A percentile compares a stretch with the other conserved stretches of the same genome.
Evolutionary conservation across 2,329 filamentous ascomycete genomes (phyloP).

Genomic region (Colletotrichum theobromicola): DNA sequence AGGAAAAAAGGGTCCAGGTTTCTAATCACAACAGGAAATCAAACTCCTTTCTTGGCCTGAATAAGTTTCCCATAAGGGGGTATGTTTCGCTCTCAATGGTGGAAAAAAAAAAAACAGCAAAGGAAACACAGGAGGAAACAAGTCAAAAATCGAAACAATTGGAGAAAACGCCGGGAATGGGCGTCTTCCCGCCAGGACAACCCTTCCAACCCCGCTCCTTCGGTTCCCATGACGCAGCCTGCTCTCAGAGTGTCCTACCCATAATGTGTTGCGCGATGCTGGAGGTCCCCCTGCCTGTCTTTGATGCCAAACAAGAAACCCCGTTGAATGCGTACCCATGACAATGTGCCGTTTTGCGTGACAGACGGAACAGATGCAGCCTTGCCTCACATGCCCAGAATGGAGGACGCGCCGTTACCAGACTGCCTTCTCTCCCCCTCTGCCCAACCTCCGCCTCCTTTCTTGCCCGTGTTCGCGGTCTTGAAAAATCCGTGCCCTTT

Average conservation of each 20-base stretch:
- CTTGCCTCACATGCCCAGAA: background rate
- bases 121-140: background rate
- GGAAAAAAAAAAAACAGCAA: background rate
- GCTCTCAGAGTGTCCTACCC: background rate
- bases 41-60: slow-evolving; percentile 18
- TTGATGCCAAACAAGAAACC: slow-evolving; percentile 17
- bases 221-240: background rate
- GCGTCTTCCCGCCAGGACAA: background rate
- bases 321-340: slow-evolving; percentile 14
- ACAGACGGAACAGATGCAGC: slow-evolving; percentile 10
- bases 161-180: background rate
- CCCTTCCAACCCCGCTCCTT: background rate
- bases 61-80: slow-evolving; percentile 7
- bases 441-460: background rate
- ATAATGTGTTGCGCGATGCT: slow-evolving; percentile 1
- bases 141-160: background rate
- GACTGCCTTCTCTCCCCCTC: background rate
- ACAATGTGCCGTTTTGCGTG: background rate
- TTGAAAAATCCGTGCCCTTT: background rate
- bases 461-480: background rate
- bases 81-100: slow-evolving; percentile 10
- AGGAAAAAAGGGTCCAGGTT: no score
- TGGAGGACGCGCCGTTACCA: background rate
- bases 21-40: background rate
- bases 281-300: slow-evolving; percentile 1